phyloP scores from a whole-genome alignment of 345 rosid genomes.

The Brassica incana region DNA sequence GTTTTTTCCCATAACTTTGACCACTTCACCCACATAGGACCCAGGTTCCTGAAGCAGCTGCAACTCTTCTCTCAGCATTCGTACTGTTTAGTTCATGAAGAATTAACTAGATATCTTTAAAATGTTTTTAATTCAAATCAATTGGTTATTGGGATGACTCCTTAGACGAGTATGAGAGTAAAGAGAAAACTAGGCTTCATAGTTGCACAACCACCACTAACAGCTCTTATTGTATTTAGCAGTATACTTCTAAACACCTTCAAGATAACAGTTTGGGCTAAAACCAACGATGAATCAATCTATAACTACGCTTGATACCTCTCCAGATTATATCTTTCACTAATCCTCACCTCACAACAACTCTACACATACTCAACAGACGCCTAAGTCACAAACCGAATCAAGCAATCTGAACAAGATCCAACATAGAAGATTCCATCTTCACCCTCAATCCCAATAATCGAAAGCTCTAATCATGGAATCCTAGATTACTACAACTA shows the following conservation, averaged over 20 bases:
- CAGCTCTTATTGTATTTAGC: neutral
- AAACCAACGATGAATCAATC: neutral
- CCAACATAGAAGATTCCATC: constrained; percentile 16
- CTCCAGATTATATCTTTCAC: neutral
- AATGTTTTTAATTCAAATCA: neutral
- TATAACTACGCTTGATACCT: neutral
- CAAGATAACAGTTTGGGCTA: neutral
- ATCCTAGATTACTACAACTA: neutral
- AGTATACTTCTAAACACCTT: neutral
- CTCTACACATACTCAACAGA: neutral
- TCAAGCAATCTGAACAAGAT: neutral
- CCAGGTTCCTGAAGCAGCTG: constrained; percentile 99
- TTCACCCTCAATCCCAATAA: neutral
- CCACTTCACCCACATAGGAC: constrained; percentile 98
- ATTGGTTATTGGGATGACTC: neutral
- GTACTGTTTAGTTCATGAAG: constrained; percentile 46
- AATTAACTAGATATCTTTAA: neutral
- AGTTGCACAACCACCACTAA: no score
- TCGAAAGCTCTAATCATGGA: constrained; percentile 3
- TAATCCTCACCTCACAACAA: neutral
- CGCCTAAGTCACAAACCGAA: neutral
- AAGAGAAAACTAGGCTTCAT: no score
- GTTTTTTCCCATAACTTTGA: constrained; percentile 98
- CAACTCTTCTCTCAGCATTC: constrained; percentile 95
- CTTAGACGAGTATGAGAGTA: neutral